phyloP scores from a whole-genome alignment of 1,139 yeast species.

The Zygosaccharomyces sapae region DNA sequence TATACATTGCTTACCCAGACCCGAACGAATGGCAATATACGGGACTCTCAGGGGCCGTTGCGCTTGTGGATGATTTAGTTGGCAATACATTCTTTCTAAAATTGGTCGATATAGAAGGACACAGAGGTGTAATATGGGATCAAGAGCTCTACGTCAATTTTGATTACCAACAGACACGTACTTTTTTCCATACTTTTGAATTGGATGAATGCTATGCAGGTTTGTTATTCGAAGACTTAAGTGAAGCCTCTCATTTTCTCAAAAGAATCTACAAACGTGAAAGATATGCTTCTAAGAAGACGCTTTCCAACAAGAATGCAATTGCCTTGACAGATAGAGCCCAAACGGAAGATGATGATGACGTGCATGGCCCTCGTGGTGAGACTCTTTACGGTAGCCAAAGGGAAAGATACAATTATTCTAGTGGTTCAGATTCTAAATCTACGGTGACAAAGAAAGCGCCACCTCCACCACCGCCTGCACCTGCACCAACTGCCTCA shows the following conservation, averaged over 20 bases:
- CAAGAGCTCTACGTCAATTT: conserved; percentile 89
- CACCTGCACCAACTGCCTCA: conserved; percentile 23
- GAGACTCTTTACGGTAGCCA: conserved; percentile 35
- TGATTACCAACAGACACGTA: conserved; percentile 86
- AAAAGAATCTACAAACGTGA: conserved; percentile 69
- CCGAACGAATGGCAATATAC: conserved; percentile 80
- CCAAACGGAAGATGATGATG: conserved; percentile 35
- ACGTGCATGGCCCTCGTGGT: conserved; percentile 73
- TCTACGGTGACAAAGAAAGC: conserved; percentile 41
- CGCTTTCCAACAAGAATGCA: conserved; percentile 81
- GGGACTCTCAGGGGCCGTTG: conserved; percentile 83
- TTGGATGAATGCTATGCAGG: conserved; percentile 87
- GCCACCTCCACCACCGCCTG: conserved; percentile 50
- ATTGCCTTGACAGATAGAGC: conserved; percentile 63
- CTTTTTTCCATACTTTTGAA: conserved; percentile 93
- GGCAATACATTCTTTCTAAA: conserved; percentile 92
- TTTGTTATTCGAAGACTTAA: conserved; percentile 78
- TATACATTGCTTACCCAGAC: conserved; percentile 87
- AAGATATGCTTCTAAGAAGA: conserved; percentile 82
- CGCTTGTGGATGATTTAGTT: conserved; percentile 83
- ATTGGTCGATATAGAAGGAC: conserved; percentile 76
- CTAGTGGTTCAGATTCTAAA: conserved; percentile 26
- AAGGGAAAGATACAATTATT: conserved; percentile 35
- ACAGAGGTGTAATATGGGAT: conserved; percentile 91
- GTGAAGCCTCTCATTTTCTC: conserved; percentile 79